Evolutionary conservation across 2,329 filamentous ascomycete genomes (phyloP).

Genomic region (Cryphonectria parasitica): DNA sequence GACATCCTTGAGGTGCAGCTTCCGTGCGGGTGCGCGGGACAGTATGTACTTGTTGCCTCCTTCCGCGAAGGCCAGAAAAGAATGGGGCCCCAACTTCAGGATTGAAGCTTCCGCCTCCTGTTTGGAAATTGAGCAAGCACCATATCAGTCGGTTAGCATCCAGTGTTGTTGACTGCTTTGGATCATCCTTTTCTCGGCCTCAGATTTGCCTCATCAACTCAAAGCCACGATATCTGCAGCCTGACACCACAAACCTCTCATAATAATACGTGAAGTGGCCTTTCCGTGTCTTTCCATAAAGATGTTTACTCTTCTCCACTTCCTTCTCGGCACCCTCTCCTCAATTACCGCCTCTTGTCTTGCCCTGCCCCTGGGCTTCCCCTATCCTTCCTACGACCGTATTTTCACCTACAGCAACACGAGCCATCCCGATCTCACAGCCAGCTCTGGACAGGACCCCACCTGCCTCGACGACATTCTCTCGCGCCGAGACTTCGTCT

Average conservation of each 20-base stretch:
- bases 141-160: not conserved
- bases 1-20: not conserved
- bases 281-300: not conserved
- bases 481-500: slow-evolving; percentile 25
- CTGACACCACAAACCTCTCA: not conserved
- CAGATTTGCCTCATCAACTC: not conserved
- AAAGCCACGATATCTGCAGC: not conserved
- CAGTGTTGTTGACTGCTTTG: not conserved
- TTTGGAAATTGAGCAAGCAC: not conserved
- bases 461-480: slow-evolving; percentile 21
- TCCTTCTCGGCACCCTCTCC: not conserved
- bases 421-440: not conserved
- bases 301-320: not conserved
- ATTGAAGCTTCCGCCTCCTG: not conserved
- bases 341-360: slow-evolving; percentile 12
- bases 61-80: not conserved
- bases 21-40: not conserved
- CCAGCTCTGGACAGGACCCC: slow-evolving; percentile 21
- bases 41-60: not conserved
- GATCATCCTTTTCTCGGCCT: not conserved
- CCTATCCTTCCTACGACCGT: not conserved
- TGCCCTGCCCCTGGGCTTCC: not conserved
- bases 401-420: slow-evolving; percentile 1
- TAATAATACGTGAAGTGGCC: not conserved
- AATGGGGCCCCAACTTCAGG: not conserved